Conservation (phyloP, 192 early-diverging fungal species). For the Gigaspora rosea region DNA sequence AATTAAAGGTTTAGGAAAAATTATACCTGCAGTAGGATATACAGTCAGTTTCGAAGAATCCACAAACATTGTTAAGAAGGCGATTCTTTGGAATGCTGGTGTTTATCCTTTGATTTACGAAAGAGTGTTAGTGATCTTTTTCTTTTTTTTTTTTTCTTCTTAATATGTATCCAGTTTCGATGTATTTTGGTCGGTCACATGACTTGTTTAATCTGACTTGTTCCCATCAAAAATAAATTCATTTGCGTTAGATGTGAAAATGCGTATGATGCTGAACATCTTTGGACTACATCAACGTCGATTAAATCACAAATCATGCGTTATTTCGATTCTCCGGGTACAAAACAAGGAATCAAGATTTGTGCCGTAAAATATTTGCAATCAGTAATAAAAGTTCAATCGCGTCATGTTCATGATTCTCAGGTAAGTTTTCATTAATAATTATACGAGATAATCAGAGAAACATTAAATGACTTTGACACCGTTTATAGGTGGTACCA, state of each 20-base stretch:
- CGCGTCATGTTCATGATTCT: conserved; percentile 32
- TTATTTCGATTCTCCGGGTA: conserved; percentile 30
- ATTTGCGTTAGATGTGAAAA: conserved; percentile 37
- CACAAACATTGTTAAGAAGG: conserved; percentile 20
- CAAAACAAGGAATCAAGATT: conserved; percentile 39
- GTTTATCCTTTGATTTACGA: conserved; percentile 25
- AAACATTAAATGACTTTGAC: neutral
- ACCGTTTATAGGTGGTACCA: conserved; percentile 7
- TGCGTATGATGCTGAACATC: conserved; percentile 33
- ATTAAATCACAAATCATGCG: conserved; percentile 34
- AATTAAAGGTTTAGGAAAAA: conserved; percentile 5
- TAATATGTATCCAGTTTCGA: neutral
- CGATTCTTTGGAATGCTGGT: conserved; percentile 13
- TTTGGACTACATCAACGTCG: conserved; percentile 33
- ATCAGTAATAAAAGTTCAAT: conserved; percentile 37
- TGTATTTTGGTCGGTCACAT: neutral
- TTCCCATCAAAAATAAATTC: too few species aligned
- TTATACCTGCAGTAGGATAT: conserved; percentile 17
- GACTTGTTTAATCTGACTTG: too few species aligned
- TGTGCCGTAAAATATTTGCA: conserved; percentile 43
- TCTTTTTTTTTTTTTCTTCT: neutral
- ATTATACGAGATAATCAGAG: neutral
- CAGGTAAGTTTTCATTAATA: conserved; percentile 22
- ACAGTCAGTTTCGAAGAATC: conserved; percentile 5
- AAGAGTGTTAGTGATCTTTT: conserved; percentile 27